phyloP scores from a whole-genome alignment of 2,329 filamentous ascomycete genomes.

The Acrocalymma vagum region DNA sequence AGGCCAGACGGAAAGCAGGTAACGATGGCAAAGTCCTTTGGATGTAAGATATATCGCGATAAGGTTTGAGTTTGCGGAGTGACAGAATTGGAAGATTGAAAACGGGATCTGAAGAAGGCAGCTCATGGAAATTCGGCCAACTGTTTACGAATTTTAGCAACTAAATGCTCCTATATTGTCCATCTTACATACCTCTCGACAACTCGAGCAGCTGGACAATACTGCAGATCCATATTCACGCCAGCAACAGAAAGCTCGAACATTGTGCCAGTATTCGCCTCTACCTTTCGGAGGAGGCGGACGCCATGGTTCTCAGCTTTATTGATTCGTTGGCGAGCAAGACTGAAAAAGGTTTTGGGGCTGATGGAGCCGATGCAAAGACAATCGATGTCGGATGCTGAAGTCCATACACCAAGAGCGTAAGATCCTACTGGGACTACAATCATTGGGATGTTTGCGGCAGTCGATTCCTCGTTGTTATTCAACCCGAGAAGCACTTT shows the following conservation, averaged over 20 bases:
- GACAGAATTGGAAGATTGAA: conserved; percentile 66
- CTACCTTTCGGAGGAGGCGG: conserved; percentile 64
- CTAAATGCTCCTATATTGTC: background rate
- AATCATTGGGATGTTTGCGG: conserved; percentile 52
- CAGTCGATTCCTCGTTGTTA: conserved; percentile 7
- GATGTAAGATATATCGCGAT: conserved; percentile 69
- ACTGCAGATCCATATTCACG: conserved; percentile 71
- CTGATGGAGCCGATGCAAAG: conserved; percentile 71
- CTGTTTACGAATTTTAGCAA: conserved; percentile 28
- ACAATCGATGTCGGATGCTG: conserved; percentile 70
- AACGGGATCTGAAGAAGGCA: conserved; percentile 60
- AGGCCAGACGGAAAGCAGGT: conserved; percentile 65
- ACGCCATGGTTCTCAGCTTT: conserved; percentile 56
- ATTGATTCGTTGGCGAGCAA: conserved; percentile 64
- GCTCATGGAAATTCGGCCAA: conserved; percentile 48
- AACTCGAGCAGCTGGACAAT: conserved; percentile 67
- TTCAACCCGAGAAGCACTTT: conserved; percentile 50
- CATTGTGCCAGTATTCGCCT: conserved; percentile 68
- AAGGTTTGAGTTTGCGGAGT: conserved; percentile 70
- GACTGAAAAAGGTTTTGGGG: conserved; percentile 67
- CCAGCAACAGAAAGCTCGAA: conserved; percentile 68
- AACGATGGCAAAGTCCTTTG: conserved; percentile 67
- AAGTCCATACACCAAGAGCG: conserved; percentile 68
- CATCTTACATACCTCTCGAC: conserved; percentile 55
- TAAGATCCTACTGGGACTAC: conserved; percentile 73